Evolutionary conservation across 169 alveolate genomes (phyloP).

Genomic region (Plasmodium ovale): DNA sequence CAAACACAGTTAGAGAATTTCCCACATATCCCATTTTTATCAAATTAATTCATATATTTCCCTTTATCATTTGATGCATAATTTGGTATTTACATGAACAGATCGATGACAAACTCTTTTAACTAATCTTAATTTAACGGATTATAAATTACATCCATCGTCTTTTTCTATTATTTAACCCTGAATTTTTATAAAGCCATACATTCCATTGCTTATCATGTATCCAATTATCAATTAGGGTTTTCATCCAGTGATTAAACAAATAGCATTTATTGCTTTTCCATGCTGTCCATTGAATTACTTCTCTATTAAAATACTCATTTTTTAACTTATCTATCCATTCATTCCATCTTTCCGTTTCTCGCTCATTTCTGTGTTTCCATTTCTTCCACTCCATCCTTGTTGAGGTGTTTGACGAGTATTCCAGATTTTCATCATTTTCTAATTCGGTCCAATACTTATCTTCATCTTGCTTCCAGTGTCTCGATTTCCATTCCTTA

Average conservation of each 20-base stretch:
- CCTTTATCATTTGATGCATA: too few relatives aligned
- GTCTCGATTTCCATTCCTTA: neutral
- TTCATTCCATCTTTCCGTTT: neutral
- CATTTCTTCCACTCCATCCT: neutral
- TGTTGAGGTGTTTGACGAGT: neutral
- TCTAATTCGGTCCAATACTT: neutral
- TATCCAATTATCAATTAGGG: neutral
- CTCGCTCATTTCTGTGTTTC: constrained; percentile 17
- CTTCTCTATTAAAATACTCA: neutral
- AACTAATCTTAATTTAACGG: neutral
- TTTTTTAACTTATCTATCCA: neutral
- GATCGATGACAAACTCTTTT: too few relatives aligned
- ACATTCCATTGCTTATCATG: constrained; percentile 4
- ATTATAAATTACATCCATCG: neutral
- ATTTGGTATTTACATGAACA: too few relatives aligned
- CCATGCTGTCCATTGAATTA: neutral
- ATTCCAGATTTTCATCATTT: neutral
- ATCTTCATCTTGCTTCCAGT: constrained; percentile 1
- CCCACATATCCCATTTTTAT: too few relatives aligned
- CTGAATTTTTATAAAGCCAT: neutral
- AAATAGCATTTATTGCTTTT: neutral
- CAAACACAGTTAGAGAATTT: too few relatives aligned
- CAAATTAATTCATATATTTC: too few relatives aligned
- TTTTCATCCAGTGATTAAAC: neutral
- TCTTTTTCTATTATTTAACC: neutral